phyloP scores from a whole-genome alignment of 2,329 filamentous ascomycete species.

The Aphanocladium album region DNA sequence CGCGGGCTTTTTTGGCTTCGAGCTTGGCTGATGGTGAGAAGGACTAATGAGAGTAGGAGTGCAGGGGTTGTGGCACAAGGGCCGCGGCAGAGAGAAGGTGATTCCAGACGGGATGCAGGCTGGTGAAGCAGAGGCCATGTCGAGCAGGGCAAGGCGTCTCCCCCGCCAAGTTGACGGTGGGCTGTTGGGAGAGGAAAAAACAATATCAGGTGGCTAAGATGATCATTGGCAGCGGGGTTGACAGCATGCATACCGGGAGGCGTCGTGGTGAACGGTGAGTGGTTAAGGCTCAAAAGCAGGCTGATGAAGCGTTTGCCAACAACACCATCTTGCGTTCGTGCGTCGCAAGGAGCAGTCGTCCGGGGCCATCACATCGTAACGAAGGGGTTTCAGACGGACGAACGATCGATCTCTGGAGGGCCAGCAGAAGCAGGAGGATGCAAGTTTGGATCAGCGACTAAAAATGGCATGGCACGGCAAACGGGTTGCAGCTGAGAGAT shows the following conservation, averaged over 20 bases:
- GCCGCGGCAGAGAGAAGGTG: background rate
- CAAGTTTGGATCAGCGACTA: background rate
- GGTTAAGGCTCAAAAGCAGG: background rate
- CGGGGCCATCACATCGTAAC: background rate
- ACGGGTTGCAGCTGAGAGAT: background rate
- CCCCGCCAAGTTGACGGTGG: background rate
- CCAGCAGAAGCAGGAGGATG: background rate
- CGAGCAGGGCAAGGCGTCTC: background rate
- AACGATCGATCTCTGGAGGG: slow-evolving; percentile 4
- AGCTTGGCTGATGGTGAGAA: background rate
- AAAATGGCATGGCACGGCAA: background rate
- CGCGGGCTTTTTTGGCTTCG: background rate
- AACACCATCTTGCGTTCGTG: background rate
- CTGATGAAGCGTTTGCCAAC: background rate
- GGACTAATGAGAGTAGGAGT: background rate
- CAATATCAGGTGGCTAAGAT: background rate
- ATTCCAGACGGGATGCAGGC: too few relatives aligned
- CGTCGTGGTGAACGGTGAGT: background rate
- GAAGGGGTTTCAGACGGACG: background rate
- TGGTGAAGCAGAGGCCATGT: background rate
- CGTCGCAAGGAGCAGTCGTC: background rate
- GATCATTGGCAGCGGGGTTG: background rate
- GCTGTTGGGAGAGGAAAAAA: background rate
- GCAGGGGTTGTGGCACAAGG: background rate
- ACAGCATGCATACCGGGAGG: background rate